Evolutionary conservation across 2,329 filamentous ascomycete species (phyloP), one percentile per base, ranked within the genome.

Genomic region (Colletotrichum karsti): DNA sequence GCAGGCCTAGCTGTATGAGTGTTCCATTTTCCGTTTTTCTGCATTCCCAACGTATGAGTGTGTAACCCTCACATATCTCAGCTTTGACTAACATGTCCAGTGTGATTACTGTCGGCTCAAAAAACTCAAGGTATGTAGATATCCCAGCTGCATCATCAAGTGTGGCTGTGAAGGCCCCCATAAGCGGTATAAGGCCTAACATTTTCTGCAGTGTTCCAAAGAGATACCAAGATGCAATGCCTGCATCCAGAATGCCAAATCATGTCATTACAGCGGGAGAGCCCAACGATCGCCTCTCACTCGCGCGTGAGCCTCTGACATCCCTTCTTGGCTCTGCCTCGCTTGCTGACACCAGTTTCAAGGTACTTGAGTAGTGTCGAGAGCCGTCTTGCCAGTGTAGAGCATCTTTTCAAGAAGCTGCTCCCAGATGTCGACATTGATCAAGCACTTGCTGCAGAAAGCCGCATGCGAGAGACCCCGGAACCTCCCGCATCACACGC

Each of bases 241-340:
- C 15, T 76, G 74, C 33, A 33, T 70, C 7, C 71, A 74, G 51
- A 72, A 73, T 54, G 57, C 62, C 39, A 60, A 69, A 35, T 15
- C 63, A 26, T 76, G 74, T 54, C 72, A 75, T 41, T 75, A 76
- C 51, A 75, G 74, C 50, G 73, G 74, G 22, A 70, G 70, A 12
- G 69, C 72, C 30, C 65, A 61, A 28, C 69, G 74, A 15, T 73
- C 73, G 10, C 74, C 74, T 20, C 70, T 76, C 30, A 76, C 74
- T 10, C 70, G 74, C 44, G 73, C 69, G 74, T 74, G 54, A 63
- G 70, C 48, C 35, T 39, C 26, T 42, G 22, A n/a, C n/a, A 33
- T 15, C n/a, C 8, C 35, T 20, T 33, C 9, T 12, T 41, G 15
- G 7, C 33, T 15, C 10, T 4, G 42, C 12, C 12, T 24, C 5